Percentiles rank a stretch among this genome's conserved stretches.
These are phyloP conservation scores for Brachypodium distachyon DNA, from an alignment of 202 grass and related monocot genomes.

Conservation along the genomic window DNA sequence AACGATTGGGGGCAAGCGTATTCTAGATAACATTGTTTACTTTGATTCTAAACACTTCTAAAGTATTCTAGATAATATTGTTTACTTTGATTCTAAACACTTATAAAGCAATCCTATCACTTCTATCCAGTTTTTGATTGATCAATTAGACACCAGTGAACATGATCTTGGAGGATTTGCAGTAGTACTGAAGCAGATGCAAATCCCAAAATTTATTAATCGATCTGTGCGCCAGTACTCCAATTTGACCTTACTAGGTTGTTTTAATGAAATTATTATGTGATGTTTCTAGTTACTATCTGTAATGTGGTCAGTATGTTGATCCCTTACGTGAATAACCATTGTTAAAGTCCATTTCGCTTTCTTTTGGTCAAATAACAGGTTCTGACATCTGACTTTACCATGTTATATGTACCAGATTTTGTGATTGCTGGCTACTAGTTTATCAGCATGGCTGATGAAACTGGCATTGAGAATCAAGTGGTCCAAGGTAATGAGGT, in stretches of 20 bases:
- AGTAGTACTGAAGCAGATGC: not conserved
- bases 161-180: not conserved
- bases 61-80: not conserved
- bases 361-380: not conserved
- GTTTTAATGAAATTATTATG: not conserved
- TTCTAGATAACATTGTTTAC: not conserved
- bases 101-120: not conserved
- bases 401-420: not conserved
- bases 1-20: not conserved
- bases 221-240: not conserved
- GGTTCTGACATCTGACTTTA: not conserved
- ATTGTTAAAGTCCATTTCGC: not conserved
- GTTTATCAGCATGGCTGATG: slow-evolving; percentile 18
- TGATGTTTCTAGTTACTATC: not conserved
- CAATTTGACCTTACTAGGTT: not conserved
- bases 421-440: not conserved
- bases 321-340: not conserved
- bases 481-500: not conserved
- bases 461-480: not conserved
- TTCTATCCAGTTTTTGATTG: not conserved
- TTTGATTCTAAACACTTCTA: not conserved
- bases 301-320: not conserved
- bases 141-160: not conserved
- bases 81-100: not conserved
- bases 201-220: not conserved